These are phyloP conservation scores for Ulota crispa DNA, from an alignment of 225 moss, liverwort and hornwort genomes.

Conservation along the genomic window DNA sequence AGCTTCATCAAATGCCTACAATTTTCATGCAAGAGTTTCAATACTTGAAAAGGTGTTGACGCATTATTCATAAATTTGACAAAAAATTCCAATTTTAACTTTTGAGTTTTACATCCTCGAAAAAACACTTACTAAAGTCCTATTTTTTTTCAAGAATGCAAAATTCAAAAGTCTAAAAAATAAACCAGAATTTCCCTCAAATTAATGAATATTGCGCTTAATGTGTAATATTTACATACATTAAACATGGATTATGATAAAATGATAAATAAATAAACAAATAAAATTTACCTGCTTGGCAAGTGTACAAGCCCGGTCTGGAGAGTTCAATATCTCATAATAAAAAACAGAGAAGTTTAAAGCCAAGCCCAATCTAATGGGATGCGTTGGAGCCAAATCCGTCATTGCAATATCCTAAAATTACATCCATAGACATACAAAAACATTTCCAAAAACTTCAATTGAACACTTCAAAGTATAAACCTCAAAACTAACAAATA, in stretches of 20 bases:
- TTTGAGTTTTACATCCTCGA: no score
- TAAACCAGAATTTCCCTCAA: no score
- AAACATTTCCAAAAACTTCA: background rate
- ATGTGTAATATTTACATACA: background rate
- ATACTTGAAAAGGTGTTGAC: no score
- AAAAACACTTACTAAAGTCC: no score
- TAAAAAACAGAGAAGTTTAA: slow-evolving; percentile 67
- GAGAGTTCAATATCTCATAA: slow-evolving; percentile 64
- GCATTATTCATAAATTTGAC: no score
- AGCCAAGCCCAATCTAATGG: slow-evolving; percentile 58
- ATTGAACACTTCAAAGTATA: accelerated
- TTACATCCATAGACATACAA: background rate
- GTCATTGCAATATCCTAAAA: slow-evolving; percentile 58
- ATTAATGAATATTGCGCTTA: no score
- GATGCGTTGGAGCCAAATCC: slow-evolving; percentile 59
- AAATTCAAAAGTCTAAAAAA: no score
- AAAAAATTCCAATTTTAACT: no score
- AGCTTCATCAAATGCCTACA: slow-evolving; percentile 63
- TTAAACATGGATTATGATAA: no score
- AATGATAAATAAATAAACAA: background rate
- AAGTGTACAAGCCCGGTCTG: slow-evolving; percentile 56
- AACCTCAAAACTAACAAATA: background rate
- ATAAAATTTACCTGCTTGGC: slow-evolving; percentile 53
- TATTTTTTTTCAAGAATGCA: no score
- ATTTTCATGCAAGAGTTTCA: background rate